phyloP scores from a whole-genome alignment of 306 rosid species.

The Prunus dulcis region DNA sequence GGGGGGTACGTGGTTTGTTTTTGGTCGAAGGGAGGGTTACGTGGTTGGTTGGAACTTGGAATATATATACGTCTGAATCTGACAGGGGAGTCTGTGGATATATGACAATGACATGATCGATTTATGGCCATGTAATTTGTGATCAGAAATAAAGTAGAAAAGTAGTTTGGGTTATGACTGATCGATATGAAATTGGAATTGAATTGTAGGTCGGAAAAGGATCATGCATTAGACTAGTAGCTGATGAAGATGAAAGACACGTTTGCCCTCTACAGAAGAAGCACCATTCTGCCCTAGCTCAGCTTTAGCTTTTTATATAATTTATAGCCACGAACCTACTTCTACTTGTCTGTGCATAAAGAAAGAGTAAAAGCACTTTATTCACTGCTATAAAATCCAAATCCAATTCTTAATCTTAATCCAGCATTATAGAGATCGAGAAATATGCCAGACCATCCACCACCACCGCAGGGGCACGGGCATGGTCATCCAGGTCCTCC shows the following conservation, averaged over 20 bases:
- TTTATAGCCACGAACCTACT: background rate
- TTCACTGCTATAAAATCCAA: background rate
- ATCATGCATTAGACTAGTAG: background rate
- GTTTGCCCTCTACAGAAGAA: background rate
- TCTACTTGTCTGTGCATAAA: background rate
- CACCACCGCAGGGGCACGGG: slow-evolving; percentile 33
- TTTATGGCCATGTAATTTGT: no score
- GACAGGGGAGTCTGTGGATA: no score
- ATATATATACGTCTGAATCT: no score
- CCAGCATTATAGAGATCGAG: background rate
- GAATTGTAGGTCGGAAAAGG: background rate
- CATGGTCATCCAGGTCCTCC: slow-evolving; percentile 37
- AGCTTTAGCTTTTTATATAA: background rate
- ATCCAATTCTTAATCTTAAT: no score
- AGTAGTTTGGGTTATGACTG: no score
- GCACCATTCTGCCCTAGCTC: background rate
- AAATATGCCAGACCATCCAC: slow-evolving; percentile 50
- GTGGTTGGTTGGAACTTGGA: background rate
- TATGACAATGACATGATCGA: no score
- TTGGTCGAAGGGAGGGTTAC: no score
- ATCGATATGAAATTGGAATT: background rate
- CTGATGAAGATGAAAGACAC: background rate
- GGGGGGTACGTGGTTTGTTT: background rate
- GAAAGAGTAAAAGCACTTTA: background rate
- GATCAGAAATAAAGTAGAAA: no score